Evolutionary conservation across 805 yeast genomes (phyloP).

Genomic region (Metschnikowia gelsemii): DNA sequence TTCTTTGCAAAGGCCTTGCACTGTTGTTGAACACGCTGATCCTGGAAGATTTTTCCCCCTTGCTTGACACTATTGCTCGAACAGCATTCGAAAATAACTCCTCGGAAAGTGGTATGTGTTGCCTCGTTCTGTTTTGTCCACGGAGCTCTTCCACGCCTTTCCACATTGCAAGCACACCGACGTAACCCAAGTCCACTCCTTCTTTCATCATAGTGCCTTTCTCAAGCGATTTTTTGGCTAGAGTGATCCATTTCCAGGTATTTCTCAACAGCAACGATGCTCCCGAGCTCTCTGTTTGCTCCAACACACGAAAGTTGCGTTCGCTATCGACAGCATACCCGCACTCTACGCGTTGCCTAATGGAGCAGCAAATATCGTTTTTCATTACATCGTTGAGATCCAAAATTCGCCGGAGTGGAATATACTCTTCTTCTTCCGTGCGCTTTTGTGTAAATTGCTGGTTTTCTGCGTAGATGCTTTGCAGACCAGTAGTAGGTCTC

Average conservation of each 20-base stretch:
- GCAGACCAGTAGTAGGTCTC: conserved; percentile 1
- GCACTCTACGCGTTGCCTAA: conserved; percentile 64
- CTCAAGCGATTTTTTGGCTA: conserved; percentile 63
- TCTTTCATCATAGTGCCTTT: conserved; percentile 67
- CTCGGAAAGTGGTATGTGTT: conserved; percentile 25
- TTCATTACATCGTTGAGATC: conserved; percentile 48
- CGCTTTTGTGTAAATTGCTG: conserved; percentile 2
- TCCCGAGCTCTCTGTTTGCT: conserved; percentile 48
- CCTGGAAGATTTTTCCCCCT: conserved; percentile 48
- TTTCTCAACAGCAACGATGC: conserved; percentile 57
- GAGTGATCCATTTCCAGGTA: conserved; percentile 89
- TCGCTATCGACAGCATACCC: conserved; percentile 75
- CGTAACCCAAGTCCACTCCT: conserved; percentile 76
- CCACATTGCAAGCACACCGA: conserved; percentile 92
- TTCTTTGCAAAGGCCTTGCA: conserved; percentile 62
- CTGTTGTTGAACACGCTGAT: conserved; percentile 46
- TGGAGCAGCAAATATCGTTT: conserved; percentile 72
- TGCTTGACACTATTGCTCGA: conserved; percentile 48
- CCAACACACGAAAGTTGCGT: conserved; percentile 59
- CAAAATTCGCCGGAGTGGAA: conserved; percentile 31
- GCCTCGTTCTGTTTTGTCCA: conserved; percentile 46
- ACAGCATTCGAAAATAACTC: conserved; percentile 52
- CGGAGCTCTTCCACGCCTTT: conserved; percentile 56
- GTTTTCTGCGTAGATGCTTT: neutral
- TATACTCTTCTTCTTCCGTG: conserved; percentile 21